Evolutionary conservation across 2,329 filamentous ascomycete genomes (phyloP), one percentile per base, ranked within the genome.

Genomic region (Fusarium sp.): DNA sequence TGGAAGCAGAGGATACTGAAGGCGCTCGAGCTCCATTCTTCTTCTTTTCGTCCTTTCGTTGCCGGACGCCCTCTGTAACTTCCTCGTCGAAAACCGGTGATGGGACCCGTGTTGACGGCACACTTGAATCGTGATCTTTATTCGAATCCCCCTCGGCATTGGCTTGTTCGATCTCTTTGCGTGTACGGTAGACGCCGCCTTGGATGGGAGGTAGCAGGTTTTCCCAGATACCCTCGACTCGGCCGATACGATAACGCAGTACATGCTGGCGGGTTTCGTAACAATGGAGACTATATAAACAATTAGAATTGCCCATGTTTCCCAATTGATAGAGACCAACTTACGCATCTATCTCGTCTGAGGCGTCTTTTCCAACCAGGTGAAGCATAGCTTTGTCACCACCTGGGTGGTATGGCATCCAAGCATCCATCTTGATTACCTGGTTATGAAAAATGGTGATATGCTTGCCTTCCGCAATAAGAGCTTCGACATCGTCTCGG

Each of bases 181-280:
- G 75, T 24, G 82, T 81, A 71, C 91, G 87, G 80, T 95, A 97
- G 63, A 86, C 86, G 44, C 95, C 95, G 61, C 94, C 95, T 80
- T 98, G 95, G 55, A 98, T 95, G 1, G 96, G 95, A 7, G 96
- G 95, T 9, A 92, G 76, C 77, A 98, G 97, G 80, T 98, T 98
- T 67, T 84, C 83, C 96, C 96, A 99, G 66, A 83, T 84, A 30
- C 93, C 93, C 77, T 96, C 88, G 62, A 97, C 89, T 69, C 86
- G 88, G 46, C 96, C 96, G 75, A 98, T 94, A 70, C 93, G 90
- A 78, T 95, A 98, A 69, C 88, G 88, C 64, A 88, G 81, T 93
- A 98, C 98, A 74, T 89, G 88, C 63, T 89, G 80, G 74, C 89
- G 89, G 18, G 96, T 91, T 77, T 95, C 92, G 44, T 83, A 74